Evolutionary conservation across 805 yeast species (phyloP).

Genomic region (Torulaspora franciscae): DNA sequence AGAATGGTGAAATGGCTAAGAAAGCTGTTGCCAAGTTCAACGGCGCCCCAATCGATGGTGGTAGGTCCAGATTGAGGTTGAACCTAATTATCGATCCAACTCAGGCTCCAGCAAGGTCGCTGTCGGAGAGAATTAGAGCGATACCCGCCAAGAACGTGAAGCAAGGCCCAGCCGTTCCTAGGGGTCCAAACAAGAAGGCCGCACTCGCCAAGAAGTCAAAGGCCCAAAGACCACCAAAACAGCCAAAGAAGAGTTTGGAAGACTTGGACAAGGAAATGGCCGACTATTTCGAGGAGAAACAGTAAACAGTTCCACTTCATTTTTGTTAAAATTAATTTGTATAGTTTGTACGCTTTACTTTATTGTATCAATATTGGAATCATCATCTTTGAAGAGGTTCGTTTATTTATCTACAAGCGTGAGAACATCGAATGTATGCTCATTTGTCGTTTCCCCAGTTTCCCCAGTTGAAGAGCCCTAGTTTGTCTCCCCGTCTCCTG

Average conservation of each 20-base stretch:
- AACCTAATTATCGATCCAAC: conserved; percentile 85
- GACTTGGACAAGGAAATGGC: conserved; percentile 98
- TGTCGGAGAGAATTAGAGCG: conserved; percentile 67
- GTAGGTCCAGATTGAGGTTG: conserved; percentile 65
- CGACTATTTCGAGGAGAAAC: conserved; percentile 67
- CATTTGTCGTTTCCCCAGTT: conserved; percentile 13
- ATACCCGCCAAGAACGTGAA: conserved; percentile 19
- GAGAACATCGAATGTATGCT: not conserved
- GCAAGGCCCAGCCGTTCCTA: conserved; percentile 15
- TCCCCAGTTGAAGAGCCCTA: conserved; percentile 30
- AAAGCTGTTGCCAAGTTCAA: conserved; percentile 79
- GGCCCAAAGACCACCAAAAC: conserved; percentile 35
- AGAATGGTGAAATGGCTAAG: conserved; percentile 60
- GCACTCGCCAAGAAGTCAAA: conserved; percentile 36
- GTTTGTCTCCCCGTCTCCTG: conserved; percentile 53
- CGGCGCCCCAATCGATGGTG: conserved; percentile 91
- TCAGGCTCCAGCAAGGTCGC: conserved; percentile 48
- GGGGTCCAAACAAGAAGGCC: conserved; percentile 36
- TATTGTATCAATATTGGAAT: conserved; percentile 1
- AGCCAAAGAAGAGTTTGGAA: conserved; percentile 71
- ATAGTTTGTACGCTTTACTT: conserved; percentile 1
- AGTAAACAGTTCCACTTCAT: conserved; percentile 8
- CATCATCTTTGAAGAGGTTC: not conserved
- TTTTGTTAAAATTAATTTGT: not conserved
- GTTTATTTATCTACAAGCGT: not conserved